A percentile compares a stretch with the other conserved stretches of the same genome.
phyloP scores from a whole-genome alignment of 768 basidiomycete species.

The Lyophyllum atratum region DNA sequence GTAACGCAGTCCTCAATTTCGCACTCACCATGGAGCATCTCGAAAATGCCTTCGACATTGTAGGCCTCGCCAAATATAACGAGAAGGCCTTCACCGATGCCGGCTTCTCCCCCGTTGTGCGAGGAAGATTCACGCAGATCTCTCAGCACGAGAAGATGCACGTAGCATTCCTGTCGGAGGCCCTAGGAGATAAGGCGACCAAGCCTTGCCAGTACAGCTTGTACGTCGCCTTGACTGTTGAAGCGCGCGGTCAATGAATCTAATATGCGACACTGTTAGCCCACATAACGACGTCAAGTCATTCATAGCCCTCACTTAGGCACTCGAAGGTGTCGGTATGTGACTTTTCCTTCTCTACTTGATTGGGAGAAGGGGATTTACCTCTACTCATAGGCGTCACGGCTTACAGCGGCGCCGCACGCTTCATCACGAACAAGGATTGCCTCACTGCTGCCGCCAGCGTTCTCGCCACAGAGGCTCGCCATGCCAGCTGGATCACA shows the following conservation, averaged over 20 bases:
- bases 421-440: constrained; percentile 30
- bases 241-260: background rate
- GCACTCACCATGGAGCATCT: constrained; percentile 49
- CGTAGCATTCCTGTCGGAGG: constrained; percentile 38
- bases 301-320: constrained; percentile 49
- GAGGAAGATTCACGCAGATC: constrained; percentile 50
- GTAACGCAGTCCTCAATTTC: constrained; percentile 38
- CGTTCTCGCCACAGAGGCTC: constrained; percentile 59
- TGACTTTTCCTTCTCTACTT: background rate
- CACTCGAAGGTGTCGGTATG: constrained; percentile 56
- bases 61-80: constrained; percentile 41
- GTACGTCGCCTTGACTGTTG: constrained; percentile 29
- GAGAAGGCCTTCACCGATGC: constrained; percentile 45
- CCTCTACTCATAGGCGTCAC: constrained; percentile 28
- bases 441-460: constrained; percentile 56
- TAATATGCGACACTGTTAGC: constrained; percentile 22
- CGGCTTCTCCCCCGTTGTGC: constrained; percentile 47
- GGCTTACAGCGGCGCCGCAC: constrained; percentile 58
- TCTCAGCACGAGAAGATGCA: constrained; percentile 52
- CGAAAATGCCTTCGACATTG: constrained; percentile 44
- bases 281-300: constrained; percentile 49
- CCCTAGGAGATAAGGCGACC: constrained; percentile 49
- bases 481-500: constrained; percentile 58
- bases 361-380: too few species aligned
- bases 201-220: constrained; percentile 62